Evolutionary conservation across 2,329 filamentous ascomycete species (phyloP), one percentile per base, ranked within the genome.

Genomic region (Rhytidhysteron rufulum): DNA sequence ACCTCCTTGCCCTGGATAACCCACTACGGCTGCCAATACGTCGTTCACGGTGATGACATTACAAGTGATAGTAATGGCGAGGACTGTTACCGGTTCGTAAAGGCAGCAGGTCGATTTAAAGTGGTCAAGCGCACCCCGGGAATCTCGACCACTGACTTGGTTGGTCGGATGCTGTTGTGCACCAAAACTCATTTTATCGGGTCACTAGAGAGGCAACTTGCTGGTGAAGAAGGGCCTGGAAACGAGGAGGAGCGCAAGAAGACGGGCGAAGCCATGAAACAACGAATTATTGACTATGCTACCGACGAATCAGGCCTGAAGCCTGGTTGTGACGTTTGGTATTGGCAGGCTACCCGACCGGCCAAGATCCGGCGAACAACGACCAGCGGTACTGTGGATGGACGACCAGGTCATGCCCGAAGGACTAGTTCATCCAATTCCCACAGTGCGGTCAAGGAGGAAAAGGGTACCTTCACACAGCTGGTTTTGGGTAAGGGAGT

Each of bases 71-170:
- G 86, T 62, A 82, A 83, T 51, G 93, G 93, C 31, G 85, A 95
- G 64, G 93, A 98, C 71, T 97, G 91, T 71, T 98, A 98, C 71
- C 86, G 93, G 45, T 97, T 91, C 60, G 93, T 98, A 58, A 98
- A 98, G 70, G 84, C 86, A 30, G 93, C 91, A 1, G 85, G 85
- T 10, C 80, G 93, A 31, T 98, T 98, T 79, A 90, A 94, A 69
- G 88, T 98, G 15, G 93, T 98, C 33, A 95, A 95, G 72, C 80
- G 93, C 48, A 97, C 93, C 2, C 93, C 93, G 0, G 90, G 88
- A 44, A 98, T 98, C 58, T 95, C 88, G 8, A 98, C 93, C 2
- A 98, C 93, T 3, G 93, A 98, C 62, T 78, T 98, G n/a, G 93
- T 98, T 19, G 93, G 93, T 16, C 84, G 93, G 56, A 98, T 98